These are phyloP conservation scores for Phytophthora pinifolia DNA, from an alignment of 352 stramenopile species.

Conservation along the genomic window DNA sequence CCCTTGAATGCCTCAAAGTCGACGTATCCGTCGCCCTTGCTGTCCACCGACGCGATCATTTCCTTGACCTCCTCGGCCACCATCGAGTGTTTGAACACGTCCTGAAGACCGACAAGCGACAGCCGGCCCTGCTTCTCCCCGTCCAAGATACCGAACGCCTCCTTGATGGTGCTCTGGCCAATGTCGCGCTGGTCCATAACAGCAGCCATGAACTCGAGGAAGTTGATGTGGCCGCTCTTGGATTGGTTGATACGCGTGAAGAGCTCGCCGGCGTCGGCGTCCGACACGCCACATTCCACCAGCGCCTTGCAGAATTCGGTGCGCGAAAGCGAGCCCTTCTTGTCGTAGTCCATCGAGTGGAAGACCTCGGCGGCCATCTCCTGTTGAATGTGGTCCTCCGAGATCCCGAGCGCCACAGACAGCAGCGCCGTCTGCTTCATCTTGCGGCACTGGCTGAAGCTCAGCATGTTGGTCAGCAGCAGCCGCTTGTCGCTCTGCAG, in stretches of 20 bases:
- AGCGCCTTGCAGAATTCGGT: slow-evolving; percentile 93
- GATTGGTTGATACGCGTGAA: slow-evolving; percentile 81
- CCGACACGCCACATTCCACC: slow-evolving; percentile 82
- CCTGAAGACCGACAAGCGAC: slow-evolving; percentile 86
- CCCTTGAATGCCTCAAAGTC: slow-evolving; percentile 91
- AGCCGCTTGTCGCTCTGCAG: slow-evolving; percentile 63
- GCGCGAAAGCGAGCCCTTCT: slow-evolving; percentile 87
- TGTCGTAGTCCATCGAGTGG: slow-evolving; percentile 83
- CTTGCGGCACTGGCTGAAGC: slow-evolving; percentile 69
- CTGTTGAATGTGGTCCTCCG: slow-evolving; percentile 72
- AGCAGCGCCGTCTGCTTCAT: slow-evolving; percentile 79
- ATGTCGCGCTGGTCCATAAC: slow-evolving; percentile 91
- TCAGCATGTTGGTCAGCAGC: slow-evolving; percentile 79
- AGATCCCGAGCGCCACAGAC: slow-evolving; percentile 69
- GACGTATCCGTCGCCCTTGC: slow-evolving; percentile 78
- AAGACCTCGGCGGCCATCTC: slow-evolving; percentile 84
- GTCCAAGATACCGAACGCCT: slow-evolving; percentile 90
- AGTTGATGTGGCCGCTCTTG: slow-evolving; percentile 89
- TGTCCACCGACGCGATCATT: slow-evolving; percentile 89
- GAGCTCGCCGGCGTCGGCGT: slow-evolving; percentile 76
- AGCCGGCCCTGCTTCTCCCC: slow-evolving; percentile 90
- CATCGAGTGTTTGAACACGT: slow-evolving; percentile 90
- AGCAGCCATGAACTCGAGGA: slow-evolving; percentile 96
- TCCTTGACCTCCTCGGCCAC: slow-evolving; percentile 85
- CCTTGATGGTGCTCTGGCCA: slow-evolving; percentile 90